These are phyloP conservation scores for Paragyromitra xinjiangensis DNA, from an alignment of 495 filamentous ascomycete species.

Conservation along the genomic window DNA sequence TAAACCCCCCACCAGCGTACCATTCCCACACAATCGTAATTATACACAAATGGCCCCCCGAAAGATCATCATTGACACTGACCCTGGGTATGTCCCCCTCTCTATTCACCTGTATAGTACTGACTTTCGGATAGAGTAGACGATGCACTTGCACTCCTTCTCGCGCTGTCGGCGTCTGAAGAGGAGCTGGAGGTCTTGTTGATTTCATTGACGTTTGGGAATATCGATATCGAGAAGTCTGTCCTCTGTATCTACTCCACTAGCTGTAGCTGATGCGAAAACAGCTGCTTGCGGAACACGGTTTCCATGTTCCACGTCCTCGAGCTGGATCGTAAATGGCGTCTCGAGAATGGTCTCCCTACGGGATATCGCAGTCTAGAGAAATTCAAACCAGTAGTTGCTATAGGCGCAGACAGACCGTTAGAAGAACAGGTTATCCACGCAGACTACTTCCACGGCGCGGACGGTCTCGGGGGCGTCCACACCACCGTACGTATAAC, in stretches of 20 bases:
- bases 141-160: slow-evolving; percentile 84
- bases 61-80: slow-evolving; percentile 93
- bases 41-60: slow-evolving; percentile 65
- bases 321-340: slow-evolving; percentile 88
- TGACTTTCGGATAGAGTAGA: slow-evolving; percentile 73
- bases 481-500: slow-evolving; percentile 72
- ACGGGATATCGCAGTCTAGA: slow-evolving; percentile 75
- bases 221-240: slow-evolving; percentile 82
- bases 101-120: neutral
- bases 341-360: slow-evolving; percentile 69
- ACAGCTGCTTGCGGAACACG: slow-evolving; percentile 85
- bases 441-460: slow-evolving; percentile 92
- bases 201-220: slow-evolving; percentile 91
- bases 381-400: slow-evolving; percentile 78
- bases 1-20: neutral
- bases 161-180: slow-evolving; percentile 81
- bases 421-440: slow-evolving; percentile 83
- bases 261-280: neutral
- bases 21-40: neutral
- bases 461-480: slow-evolving; percentile 90
- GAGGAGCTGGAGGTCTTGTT: slow-evolving; percentile 87
- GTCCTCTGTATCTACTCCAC: neutral
- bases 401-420: slow-evolving; percentile 84
- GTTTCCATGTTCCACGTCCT: slow-evolving; percentile 92
- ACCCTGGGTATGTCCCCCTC: slow-evolving; percentile 67